These are phyloP conservation scores for Pseudopyricularia cyperi DNA, from an alignment of 2,329 filamentous ascomycete genomes.

Conservation along the genomic window DNA sequence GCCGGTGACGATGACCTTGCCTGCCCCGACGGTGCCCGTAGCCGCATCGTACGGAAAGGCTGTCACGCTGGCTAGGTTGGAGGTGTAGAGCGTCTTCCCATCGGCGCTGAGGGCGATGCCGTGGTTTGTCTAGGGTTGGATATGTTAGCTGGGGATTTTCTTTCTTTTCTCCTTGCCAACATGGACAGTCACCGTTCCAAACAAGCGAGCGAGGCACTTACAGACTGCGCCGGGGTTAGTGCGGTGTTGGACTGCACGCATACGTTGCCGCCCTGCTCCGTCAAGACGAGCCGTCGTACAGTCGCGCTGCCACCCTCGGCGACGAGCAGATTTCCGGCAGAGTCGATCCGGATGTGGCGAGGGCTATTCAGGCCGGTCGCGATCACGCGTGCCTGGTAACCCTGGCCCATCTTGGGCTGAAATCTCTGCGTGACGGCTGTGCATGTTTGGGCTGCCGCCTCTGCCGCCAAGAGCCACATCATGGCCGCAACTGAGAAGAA, in stretches of 20 bases:
- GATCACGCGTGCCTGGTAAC: constrained; percentile 8
- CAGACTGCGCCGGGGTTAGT: constrained; percentile 8
- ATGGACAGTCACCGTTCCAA: constrained; percentile 7
- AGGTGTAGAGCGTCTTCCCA: constrained; percentile 35
- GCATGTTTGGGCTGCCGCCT: constrained; percentile 5
- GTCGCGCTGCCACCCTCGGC: constrained; percentile 1
- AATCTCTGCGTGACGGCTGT: constrained; percentile 7
- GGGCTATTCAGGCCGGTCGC: constrained; percentile 9
- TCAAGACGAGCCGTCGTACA: constrained; percentile 24
- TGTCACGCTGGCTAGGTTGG: constrained; percentile 38
- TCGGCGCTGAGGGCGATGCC: constrained; percentile 32
- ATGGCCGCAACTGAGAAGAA: not conserved
- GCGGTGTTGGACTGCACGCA: constrained; percentile 20
- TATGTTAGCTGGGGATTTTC: not conserved
- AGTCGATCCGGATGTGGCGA: constrained; percentile 6
- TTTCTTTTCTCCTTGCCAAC: not conserved
- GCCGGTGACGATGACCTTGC: constrained; percentile 33
- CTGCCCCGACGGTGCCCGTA: constrained; percentile 26
- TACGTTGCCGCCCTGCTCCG: constrained; percentile 25
- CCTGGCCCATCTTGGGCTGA: constrained; percentile 8
- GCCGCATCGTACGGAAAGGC: constrained; percentile 46
- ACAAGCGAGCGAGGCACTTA: not conserved
- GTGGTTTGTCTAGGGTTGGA: constrained; percentile 23
- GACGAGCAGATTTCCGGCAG: constrained; percentile 1
- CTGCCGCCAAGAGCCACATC: constrained; percentile 3